phyloP scores from a whole-genome alignment of 2,329 filamentous ascomycete species.

The Torrubiella hemipterigena region DNA sequence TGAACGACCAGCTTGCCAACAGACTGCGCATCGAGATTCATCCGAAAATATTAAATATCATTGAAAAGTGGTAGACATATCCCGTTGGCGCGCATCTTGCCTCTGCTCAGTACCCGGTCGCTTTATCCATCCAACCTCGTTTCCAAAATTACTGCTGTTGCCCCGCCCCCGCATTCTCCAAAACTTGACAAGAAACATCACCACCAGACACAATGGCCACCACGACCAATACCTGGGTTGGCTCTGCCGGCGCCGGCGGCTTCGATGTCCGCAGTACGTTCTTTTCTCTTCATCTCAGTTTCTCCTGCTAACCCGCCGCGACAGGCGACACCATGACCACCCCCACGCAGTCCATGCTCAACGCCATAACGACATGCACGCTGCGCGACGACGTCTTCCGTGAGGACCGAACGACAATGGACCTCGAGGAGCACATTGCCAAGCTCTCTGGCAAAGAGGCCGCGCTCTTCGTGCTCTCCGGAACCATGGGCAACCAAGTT shows the following conservation, averaged over 20 bases:
- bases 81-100: too few relatives aligned
- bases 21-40: too few relatives aligned
- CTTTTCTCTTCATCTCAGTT: not conserved
- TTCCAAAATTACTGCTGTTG: too few relatives aligned
- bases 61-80: too few relatives aligned
- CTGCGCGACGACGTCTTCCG: slow-evolving; percentile 75
- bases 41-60: too few relatives aligned
- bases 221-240: slow-evolving; percentile 27
- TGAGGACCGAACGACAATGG: slow-evolving; percentile 68
- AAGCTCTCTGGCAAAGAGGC: slow-evolving; percentile 62
- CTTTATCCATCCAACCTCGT: too few relatives aligned
- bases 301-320: not conserved
- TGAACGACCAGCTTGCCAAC: too few relatives aligned
- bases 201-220: too few relatives aligned
- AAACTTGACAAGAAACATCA: too few relatives aligned
- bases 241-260: slow-evolving; percentile 22
- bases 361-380: slow-evolving; percentile 61
- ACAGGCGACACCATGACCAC: slow-evolving; percentile 51
- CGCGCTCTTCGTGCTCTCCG: slow-evolving; percentile 71
- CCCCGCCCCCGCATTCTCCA: too few relatives aligned
- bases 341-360: slow-evolving; percentile 70
- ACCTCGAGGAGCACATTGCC: slow-evolving; percentile 65
- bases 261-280: slow-evolving; percentile 27
- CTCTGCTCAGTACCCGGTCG: too few relatives aligned
- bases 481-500: slow-evolving; percentile 91